Conservation (phyloP, 2,329 filamentous ascomycete species). For the Atkinsonella hypoxylon region DNA sequence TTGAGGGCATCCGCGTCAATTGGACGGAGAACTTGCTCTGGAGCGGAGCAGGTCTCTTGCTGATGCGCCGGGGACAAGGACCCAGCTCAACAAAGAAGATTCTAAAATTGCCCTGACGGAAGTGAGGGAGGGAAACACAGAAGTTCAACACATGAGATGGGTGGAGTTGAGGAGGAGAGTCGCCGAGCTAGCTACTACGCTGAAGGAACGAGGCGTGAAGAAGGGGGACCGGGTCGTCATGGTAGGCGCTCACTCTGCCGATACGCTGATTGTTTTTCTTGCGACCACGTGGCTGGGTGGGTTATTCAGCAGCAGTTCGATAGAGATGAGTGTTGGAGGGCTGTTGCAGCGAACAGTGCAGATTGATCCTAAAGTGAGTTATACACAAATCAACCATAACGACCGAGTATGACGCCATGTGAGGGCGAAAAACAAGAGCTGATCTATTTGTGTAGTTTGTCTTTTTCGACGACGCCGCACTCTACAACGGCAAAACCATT, state of each 20-base stretch:
- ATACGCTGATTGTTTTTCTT: conserved; percentile 61
- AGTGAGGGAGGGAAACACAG: conserved; percentile 53
- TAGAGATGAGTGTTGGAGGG: conserved; percentile 73
- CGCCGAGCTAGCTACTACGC: conserved; percentile 49
- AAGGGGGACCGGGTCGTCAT: conserved; percentile 66
- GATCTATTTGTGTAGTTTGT: conserved; percentile 37
- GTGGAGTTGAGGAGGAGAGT: conserved; percentile 48
- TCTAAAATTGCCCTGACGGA: conserved; percentile 58
- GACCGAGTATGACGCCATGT: no score
- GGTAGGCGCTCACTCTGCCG: conserved; percentile 62
- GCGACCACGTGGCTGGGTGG: conserved; percentile 60
- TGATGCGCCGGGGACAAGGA: conserved; percentile 30
- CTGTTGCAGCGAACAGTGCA: conserved; percentile 64
- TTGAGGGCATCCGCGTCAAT: conserved; percentile 60
- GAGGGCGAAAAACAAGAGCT: neutral
- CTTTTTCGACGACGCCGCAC: conserved; percentile 70
- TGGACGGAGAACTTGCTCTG: conserved; percentile 74
- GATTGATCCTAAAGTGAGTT: conserved; percentile 52
- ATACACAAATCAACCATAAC: neutral
- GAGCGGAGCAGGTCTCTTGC: conserved; percentile 35
- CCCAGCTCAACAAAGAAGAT: conserved; percentile 56
- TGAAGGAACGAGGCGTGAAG: conserved; percentile 52
- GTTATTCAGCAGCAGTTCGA: conserved; percentile 64
- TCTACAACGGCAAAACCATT: conserved; percentile 68
- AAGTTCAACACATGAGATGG: conserved; percentile 51